phyloP scores from a whole-genome alignment of 2,329 filamentous ascomycete genomes.

The Pseudonectria foliicola region DNA sequence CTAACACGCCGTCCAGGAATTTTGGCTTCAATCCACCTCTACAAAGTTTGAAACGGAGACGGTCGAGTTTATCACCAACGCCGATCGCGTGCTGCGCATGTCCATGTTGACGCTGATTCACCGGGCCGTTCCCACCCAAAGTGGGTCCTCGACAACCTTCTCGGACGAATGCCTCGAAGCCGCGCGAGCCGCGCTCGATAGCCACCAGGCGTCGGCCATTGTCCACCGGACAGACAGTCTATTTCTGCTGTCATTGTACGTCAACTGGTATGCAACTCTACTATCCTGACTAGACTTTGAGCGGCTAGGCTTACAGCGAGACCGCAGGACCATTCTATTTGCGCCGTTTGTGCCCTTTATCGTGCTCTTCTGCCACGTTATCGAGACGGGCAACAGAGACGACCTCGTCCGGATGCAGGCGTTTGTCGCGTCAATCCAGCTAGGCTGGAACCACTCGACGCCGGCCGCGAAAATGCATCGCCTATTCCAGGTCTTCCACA shows the following conservation, averaged over 20 bases:
- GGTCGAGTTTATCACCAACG: conserved; percentile 10
- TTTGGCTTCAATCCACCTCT: not conserved
- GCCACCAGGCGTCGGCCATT: no score
- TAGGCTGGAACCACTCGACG: not conserved
- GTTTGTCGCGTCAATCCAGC: not conserved
- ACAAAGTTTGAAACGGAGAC: conserved; percentile 4
- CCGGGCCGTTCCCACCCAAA: conserved; percentile 14
- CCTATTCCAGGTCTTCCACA: not conserved
- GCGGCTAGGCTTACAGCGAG: no score
- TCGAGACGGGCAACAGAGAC: not conserved
- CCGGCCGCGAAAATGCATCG: not conserved
- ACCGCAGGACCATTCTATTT: not conserved
- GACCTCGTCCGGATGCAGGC: not conserved
- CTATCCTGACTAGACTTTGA: no score
- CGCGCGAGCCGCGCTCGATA: conserved; percentile 10
- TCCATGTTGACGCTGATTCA: conserved; percentile 20
- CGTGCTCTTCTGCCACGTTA: conserved; percentile 1
- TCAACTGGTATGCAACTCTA: conserved; percentile 8
- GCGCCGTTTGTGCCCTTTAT: conserved; percentile 1
- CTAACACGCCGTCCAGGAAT: not conserved
- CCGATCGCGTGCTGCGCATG: conserved; percentile 14
- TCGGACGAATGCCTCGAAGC: conserved; percentile 16
- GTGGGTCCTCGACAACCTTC: conserved; percentile 7
- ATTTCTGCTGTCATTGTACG: conserved; percentile 1
- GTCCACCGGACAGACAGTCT: no score